A percentile compares a stretch with the other conserved stretches of the same genome.
Conservation (phyloP, 257 asterid genomes). For the Solanum pinnatisectum region DNA sequence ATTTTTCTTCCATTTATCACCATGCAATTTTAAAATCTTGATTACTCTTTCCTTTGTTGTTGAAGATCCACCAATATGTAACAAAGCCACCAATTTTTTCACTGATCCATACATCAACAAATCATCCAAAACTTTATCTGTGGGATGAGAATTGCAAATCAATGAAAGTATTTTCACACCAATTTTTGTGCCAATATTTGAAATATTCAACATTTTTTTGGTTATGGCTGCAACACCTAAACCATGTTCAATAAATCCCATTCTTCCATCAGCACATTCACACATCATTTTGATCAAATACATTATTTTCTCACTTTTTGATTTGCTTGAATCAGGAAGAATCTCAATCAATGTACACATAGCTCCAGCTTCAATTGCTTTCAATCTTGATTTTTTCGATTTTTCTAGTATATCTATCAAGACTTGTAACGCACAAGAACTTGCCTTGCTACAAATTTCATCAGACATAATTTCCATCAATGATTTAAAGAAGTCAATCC, state of each 20-base stretch:
- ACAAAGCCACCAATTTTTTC: constrained; percentile 52
- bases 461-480: constrained; percentile 62
- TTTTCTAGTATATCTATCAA: constrained; percentile 34
- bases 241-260: constrained; percentile 61
- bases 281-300: constrained; percentile 47
- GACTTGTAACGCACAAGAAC: constrained; percentile 50
- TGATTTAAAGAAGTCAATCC: constrained; percentile 67
- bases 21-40: constrained; percentile 58
- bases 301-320: constrained; percentile 58
- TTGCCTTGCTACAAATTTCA: constrained; percentile 42
- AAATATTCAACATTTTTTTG: constrained; percentile 48
- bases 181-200: constrained; percentile 37
- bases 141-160: constrained; percentile 48
- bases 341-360: constrained; percentile 61
- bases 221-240: constrained; percentile 67
- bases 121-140: constrained; percentile 70
- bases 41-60: constrained; percentile 47
- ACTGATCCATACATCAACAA: constrained; percentile 62
- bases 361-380: constrained; percentile 75
- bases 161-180: constrained; percentile 67
- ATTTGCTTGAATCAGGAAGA: constrained; percentile 50
- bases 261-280: constrained; percentile 76
- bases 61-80: constrained; percentile 38
- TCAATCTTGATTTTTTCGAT: constrained; percentile 55
- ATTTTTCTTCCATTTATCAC: constrained; percentile 50